Evolutionary conservation across 352 stramenopile species (phyloP).

Genomic region (Globisporangium camurandrum): DNA sequence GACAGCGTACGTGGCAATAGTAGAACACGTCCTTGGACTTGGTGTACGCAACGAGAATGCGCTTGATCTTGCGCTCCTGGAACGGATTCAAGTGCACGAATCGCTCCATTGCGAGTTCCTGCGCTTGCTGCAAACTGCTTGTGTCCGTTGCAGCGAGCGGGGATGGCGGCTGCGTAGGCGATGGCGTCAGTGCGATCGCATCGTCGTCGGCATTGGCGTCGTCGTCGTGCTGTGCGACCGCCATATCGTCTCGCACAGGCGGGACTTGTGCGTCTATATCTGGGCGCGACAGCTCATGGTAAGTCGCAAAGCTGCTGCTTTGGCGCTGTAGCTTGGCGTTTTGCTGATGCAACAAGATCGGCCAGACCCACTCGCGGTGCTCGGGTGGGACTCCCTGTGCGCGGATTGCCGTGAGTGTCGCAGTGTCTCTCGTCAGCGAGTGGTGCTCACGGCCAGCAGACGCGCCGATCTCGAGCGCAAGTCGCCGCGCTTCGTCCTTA

Average conservation of each 20-base stretch:
- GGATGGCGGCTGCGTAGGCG: slow-evolving; percentile 2
- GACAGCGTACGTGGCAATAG: slow-evolving; percentile 47
- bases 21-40: slow-evolving; percentile 66
- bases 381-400: slow-evolving; percentile 46
- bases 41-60: slow-evolving; percentile 66
- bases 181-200: neutral
- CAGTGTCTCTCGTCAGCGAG: slow-evolving; percentile 35
- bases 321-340: slow-evolving; percentile 53
- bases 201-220: slow-evolving; percentile 42
- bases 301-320: slow-evolving; percentile 31
- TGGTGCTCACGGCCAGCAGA: slow-evolving; percentile 59
- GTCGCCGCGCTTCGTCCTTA: slow-evolving; percentile 40
- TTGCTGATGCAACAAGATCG: slow-evolving; percentile 62
- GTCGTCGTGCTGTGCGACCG: slow-evolving; percentile 14
- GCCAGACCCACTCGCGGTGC: slow-evolving; percentile 78
- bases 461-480: slow-evolving; percentile 46
- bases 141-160: slow-evolving; percentile 16
- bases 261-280: slow-evolving; percentile 7
- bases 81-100: slow-evolving; percentile 76
- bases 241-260: no score
- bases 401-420: slow-evolving; percentile 45
- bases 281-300: slow-evolving; percentile 42
- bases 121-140: slow-evolving; percentile 50
- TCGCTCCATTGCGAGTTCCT: slow-evolving; percentile 72
- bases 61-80: slow-evolving; percentile 79